Base-by-base conservation (phyloP, 192 early-diverging fungal species). In the Blastocladiella britannica region DNA sequence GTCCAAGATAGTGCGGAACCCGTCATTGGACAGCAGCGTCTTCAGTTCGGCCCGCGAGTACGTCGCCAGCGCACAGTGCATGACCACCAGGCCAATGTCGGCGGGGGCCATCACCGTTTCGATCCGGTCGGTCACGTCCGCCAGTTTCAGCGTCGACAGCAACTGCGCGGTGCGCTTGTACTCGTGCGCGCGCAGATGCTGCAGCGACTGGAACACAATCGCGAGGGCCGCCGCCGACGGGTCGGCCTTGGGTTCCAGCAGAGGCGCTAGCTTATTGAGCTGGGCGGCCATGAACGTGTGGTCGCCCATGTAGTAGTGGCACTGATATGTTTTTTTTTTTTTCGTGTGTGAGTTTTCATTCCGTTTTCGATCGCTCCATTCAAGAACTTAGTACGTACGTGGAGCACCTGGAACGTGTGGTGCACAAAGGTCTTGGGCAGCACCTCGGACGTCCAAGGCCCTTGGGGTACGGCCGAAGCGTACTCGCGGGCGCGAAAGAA, bases 41-140 rank as follows among this genome's bases (percentile, higher is more conserved):
- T 85, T 83, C 20, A 92, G 66, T 37, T 89, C 82, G 31, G 66
- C 51, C 37, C 89, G 66, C 43, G 81, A 76, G 57, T 86, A 86
- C 9, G 85, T 76, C 12, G 87, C 83, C 30, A 92, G 58, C 6
- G 84, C 84, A 64, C 81, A 84, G 8, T 90, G 68, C 54, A 75
- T 81, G 52, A 83, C 83, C 64, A 87, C 88, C 3, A 83, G 70
- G 26, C 88, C 88, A 58, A 92, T 72, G 61, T 92, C 89, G 58
- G 82, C 82, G n/a, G 82, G 67, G 1, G 86, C 72, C 26, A 89
- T 66, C 7, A 83, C 65, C 60, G 79, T 56, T 43, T 54, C 29
- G 12, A 12, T 26, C 58, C 20, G 58, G 1, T 37, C 18, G 25
- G 24, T 22, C 3, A 27, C 5, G 26, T 37, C n/a, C 28, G 25